Percentiles rank a stretch among this genome's conserved stretches.
phyloP scores from a whole-genome alignment of 371 early-diverging fungal genomes.

The Rhizopus sp. region DNA sequence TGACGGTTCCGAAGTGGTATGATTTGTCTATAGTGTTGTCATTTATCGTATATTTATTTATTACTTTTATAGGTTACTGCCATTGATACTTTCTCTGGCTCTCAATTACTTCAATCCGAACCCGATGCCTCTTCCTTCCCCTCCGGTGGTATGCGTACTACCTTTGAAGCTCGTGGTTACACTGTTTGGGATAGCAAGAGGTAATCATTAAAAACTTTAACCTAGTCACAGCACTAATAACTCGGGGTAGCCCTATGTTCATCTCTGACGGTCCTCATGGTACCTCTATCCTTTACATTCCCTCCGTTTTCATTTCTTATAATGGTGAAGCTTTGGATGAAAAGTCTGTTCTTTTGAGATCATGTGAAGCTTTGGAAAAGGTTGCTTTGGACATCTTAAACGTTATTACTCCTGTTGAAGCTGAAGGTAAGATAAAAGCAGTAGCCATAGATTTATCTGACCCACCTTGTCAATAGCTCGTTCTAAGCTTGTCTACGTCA shows the following conservation, averaged over 20 bases:
- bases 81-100: constrained; percentile 94
- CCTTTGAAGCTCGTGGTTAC: constrained; percentile 99
- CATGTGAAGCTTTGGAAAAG: constrained; percentile 81
- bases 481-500: constrained; percentile 81
- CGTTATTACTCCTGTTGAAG: constrained; percentile 65
- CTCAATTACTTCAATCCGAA: constrained; percentile 96
- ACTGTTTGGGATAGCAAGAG: constrained; percentile 97
- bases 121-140: constrained; percentile 99
- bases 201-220: constrained; percentile 22
- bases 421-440: constrained; percentile 29
- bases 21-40: no score
- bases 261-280: constrained; percentile 91
- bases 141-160: constrained; percentile 96
- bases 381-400: constrained; percentile 78
- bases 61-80: constrained; percentile 59
- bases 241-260: constrained; percentile 84
- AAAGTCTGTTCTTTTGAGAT: constrained; percentile 95
- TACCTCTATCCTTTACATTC: constrained; percentile 91
- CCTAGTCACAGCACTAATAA: not conserved
- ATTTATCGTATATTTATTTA: no score
- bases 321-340: constrained; percentile 98
- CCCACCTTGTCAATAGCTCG: constrained; percentile 23
- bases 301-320: constrained; percentile 97
- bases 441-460: not conserved
- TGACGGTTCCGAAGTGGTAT: constrained; percentile 80